Conservation (phyloP, 1,284 basidiomycete species). For the Ganoderma lucidum region DNA sequence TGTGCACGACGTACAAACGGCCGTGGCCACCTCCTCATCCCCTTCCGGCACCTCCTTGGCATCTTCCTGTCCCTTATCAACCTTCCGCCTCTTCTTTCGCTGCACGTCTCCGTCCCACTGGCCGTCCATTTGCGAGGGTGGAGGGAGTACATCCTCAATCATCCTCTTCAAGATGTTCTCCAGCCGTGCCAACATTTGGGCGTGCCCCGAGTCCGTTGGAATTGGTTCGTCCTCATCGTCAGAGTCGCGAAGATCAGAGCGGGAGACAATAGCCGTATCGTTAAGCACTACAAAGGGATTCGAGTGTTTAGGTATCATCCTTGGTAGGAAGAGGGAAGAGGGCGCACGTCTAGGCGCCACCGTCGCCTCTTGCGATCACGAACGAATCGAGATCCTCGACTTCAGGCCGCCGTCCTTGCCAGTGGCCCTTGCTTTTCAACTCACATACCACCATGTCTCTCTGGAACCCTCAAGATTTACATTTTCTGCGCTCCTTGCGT, state of each 20-base stretch:
- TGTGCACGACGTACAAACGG: constrained; percentile 24
- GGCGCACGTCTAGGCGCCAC: too few relatives aligned
- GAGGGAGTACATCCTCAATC: constrained; percentile 32
- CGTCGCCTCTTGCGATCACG: neutral
- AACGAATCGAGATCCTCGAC: neutral
- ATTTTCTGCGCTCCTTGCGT: too few relatives aligned
- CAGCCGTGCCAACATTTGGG: constrained; percentile 33
- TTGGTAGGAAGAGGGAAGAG: too few relatives aligned
- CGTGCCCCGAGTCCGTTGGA: constrained; percentile 24
- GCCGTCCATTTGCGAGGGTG: neutral
- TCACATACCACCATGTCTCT: too few relatives aligned
- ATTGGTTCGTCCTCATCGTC: constrained; percentile 23
- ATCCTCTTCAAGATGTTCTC: constrained; percentile 40
- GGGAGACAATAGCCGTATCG: constrained; percentile 33
- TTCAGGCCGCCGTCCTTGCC: too few relatives aligned
- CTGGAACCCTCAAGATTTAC: too few relatives aligned
- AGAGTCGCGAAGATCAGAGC: constrained; percentile 32
- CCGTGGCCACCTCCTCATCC: constrained; percentile 5
- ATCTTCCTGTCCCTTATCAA: constrained; percentile 9
- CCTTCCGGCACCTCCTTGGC: constrained; percentile 8
- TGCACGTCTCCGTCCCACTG: constrained; percentile 16
- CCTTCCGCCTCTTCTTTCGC: constrained; percentile 24
- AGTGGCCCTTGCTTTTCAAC: too few relatives aligned
- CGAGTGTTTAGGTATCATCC: constrained; percentile 35
- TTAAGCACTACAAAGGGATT: constrained; percentile 33